These are phyloP conservation scores for Penicillium nucicola DNA, from an alignment of 495 filamentous ascomycete species.

Conservation along the genomic window DNA sequence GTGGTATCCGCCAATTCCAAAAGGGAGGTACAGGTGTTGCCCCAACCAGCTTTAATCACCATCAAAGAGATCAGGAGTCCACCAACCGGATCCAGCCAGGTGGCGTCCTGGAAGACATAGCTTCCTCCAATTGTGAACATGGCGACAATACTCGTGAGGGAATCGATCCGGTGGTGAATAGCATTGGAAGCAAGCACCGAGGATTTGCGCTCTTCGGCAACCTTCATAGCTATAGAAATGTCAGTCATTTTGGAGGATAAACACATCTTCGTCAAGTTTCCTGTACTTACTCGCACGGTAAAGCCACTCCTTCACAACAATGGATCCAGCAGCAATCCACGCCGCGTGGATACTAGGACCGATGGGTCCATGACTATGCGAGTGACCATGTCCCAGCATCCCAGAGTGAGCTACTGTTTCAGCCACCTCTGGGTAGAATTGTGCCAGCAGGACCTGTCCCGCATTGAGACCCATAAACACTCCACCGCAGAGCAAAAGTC, in stretches of 20 bases:
- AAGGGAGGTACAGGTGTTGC: slow-evolving; percentile 77
- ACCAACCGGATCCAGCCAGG: slow-evolving; percentile 94
- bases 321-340: slow-evolving; percentile 91
- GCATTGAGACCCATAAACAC: slow-evolving; percentile 86
- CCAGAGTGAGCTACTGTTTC: slow-evolving; percentile 58
- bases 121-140: slow-evolving; percentile 82
- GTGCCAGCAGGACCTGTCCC: slow-evolving; percentile 67
- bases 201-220: slow-evolving; percentile 90
- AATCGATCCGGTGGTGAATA: slow-evolving; percentile 93
- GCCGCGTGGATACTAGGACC: slow-evolving; percentile 88
- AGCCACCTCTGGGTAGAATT: slow-evolving; percentile 74
- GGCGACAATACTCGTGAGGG: slow-evolving; percentile 89
- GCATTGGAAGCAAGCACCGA: slow-evolving; percentile 97
- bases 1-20: slow-evolving; percentile 87
- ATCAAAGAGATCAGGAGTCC: slow-evolving; percentile 86
- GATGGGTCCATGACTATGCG: slow-evolving; percentile 57
- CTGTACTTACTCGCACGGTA: slow-evolving; percentile 83
- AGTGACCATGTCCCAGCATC: slow-evolving; percentile 51
- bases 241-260: slow-evolving; percentile 10
- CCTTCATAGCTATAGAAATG: slow-evolving; percentile 76
- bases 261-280: background rate
- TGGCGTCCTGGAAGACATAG: slow-evolving; percentile 77
- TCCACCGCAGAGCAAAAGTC: slow-evolving; percentile 81
- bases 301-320: slow-evolving; percentile 91
- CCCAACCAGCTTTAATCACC: slow-evolving; percentile 87